Evolutionary conservation across 495 filamentous ascomycete genomes (phyloP), one percentile per base, ranked within the genome.

Genomic region (Durotheca rogersii): DNA sequence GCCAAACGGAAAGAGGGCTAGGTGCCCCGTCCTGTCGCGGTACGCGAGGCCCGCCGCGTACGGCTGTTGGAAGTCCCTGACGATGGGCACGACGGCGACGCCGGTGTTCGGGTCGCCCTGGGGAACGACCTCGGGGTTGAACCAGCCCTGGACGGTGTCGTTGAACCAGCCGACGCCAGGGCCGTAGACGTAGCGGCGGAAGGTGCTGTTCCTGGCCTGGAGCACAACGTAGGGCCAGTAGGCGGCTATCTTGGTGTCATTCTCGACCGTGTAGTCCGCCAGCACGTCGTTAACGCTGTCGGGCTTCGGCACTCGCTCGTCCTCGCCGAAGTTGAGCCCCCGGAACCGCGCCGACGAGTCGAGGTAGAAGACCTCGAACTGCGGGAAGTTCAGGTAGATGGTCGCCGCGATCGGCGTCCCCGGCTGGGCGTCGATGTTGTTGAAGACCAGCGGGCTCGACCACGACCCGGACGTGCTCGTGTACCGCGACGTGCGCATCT

Each of bases 161-260:
- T 56, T 56, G 17, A 56, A 56, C 35, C 41, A 56, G 0, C 29
- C 29, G 15, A 44, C 45, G 1, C 12, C 4, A 6, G 38, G 35
- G 19, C 48, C 52, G 25, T 27, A 56, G n/a, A 56, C 53, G 9
- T 44, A 11, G 20, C 53, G 53, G 23, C 31, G 49, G 21, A 58
- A 53, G 1, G 42, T 45, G 3, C 15, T 12, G 18, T 47, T 45
- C 1, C 20, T 7, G 44, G 48, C 45, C 43, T 58, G 55, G 20
- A 42, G 53, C 14, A 53, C 25, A 19, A 53, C 21, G 10, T 48
- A 53, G 5, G 55, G 55, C 49, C 49, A 58, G 44, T 58, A 58
- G 1, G 49, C 41, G 17, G 43, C 17, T 49, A 57, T 51, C 46
- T 23, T 33, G 11, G 53, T 23, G 20, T 5, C n/a, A 7, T 10